Evolutionary conservation across 2,329 filamentous ascomycete species (phyloP), one percentile per base, ranked within the genome.

Genomic region (Aspergillus intermedius): DNA sequence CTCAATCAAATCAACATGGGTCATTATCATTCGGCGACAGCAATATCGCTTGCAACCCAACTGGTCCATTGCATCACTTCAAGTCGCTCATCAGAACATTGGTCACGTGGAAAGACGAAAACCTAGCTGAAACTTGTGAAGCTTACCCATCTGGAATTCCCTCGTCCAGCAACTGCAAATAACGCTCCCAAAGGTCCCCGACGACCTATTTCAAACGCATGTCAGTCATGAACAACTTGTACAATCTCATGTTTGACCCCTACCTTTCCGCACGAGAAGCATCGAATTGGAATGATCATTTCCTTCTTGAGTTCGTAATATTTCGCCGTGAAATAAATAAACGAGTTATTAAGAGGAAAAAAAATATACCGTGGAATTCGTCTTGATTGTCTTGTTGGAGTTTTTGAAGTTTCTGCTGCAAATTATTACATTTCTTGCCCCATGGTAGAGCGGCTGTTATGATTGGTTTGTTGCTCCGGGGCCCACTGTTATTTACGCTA

Each of bases 21-120:
- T 98, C 87, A 98, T 96, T 71, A 98, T 84, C 93, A 98, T 98
- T 65, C 93, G 87, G 61, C 93, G 88, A 77, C 93, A 98, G 81
- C 93, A 98, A 77, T 98, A 98, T 60, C 93, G 83, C 73, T 89
- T 91, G 65, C 94, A 86, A 49, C 90, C 90, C 46, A 98, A 83
- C 67, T 90, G 81, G 71, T 97, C 91, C 86, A 98, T 95, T 39
- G 91, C 93, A 68, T 96, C 90, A 65, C 93, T 96, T 60, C 34
- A 30, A 47, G 48, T 40, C 22, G 22, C 13, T 17, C 41, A 40
- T 40, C 37, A 40, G 37, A 40, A 40, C 25, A 21, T 43, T 15
- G 22, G 17, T 43, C 17, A 12, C 15, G 10, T 21, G 37, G 17
- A 9, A 12, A 15, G 8, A 12, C 8, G 10, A 21, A 40, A 21